phyloP scores from a whole-genome alignment of 768 basidiomycete genomes.

The Agaricus subrufescens region DNA sequence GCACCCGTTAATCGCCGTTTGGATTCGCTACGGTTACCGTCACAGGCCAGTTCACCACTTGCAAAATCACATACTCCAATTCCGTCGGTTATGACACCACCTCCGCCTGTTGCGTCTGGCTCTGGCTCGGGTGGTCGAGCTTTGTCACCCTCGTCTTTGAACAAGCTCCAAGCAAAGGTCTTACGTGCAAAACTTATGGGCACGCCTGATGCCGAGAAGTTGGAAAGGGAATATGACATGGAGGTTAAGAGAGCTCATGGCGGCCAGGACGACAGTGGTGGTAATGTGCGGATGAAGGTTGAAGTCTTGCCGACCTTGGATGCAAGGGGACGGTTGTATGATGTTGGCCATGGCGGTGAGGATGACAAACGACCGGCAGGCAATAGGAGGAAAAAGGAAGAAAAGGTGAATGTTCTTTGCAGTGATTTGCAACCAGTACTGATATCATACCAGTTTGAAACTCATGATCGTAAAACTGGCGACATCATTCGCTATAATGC shows the following conservation, averaged over 20 bases:
- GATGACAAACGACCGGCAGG: slow-evolving; percentile 50
- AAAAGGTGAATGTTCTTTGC: slow-evolving; percentile 45
- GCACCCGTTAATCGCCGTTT: slow-evolving; percentile 45
- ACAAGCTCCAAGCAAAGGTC: slow-evolving; percentile 90
- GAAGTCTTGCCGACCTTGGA: slow-evolving; percentile 90
- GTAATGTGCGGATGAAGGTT: slow-evolving; percentile 53
- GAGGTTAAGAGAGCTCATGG: slow-evolving; percentile 52
- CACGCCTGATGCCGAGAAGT: slow-evolving; percentile 63
- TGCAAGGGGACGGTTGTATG: slow-evolving; percentile 79
- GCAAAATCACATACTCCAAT: slow-evolving; percentile 76
- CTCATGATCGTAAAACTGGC: slow-evolving; percentile 85
- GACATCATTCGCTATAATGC: slow-evolving; percentile 86
- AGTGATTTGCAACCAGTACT: slow-evolving; percentile 1
- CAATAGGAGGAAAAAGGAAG: slow-evolving; percentile 73
- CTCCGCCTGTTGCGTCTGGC: slow-evolving; percentile 34
- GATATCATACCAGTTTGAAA: slow-evolving; percentile 59
- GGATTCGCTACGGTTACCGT: slow-evolving; percentile 58
- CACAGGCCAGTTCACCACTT: slow-evolving; percentile 54
- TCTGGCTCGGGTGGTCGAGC: slow-evolving; percentile 36
- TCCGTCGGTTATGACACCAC: slow-evolving; percentile 89
- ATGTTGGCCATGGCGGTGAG: slow-evolving; percentile 78
- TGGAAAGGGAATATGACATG: slow-evolving; percentile 84
- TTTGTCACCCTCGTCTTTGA: slow-evolving; percentile 75
- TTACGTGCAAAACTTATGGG: slow-evolving; percentile 87
- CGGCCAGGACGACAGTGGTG: slow-evolving; percentile 30